These are phyloP conservation scores for Ilex paraguariensis DNA, from an alignment of 305 asterid species.

Conservation along the genomic window DNA sequence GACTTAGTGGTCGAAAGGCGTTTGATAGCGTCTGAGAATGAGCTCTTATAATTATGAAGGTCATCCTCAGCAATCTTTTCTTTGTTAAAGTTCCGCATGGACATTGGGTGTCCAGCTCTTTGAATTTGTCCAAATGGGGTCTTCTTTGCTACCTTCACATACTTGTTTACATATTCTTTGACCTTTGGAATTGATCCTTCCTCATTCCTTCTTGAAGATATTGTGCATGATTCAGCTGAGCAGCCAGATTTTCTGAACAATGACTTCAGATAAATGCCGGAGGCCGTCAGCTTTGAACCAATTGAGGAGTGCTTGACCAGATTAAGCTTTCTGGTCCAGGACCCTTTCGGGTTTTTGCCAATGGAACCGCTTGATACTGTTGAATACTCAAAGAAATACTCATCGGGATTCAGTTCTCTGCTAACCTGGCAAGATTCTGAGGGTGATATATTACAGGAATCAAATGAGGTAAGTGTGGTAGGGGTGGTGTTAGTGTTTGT, in stretches of 20 bases:
- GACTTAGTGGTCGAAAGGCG: conserved; percentile 40
- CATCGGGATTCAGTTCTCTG: conserved; percentile 47
- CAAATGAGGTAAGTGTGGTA: conserved; percentile 48
- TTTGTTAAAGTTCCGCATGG: conserved; percentile 16
- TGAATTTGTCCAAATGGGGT: conserved; percentile 55
- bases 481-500: conserved; percentile 28
- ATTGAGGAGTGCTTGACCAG: conserved; percentile 37
- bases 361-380: conserved; percentile 3
- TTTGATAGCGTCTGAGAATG: conserved; percentile 72
- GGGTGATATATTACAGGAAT: conserved; percentile 70
- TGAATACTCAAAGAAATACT: conserved; percentile 13
- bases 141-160: conserved; percentile 14
- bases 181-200: conserved; percentile 21
- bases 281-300: conserved; percentile 50
- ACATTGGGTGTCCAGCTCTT: conserved; percentile 11
- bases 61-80: conserved; percentile 11
- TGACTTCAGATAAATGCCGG: conserved; percentile 57
- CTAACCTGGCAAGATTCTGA: conserved; percentile 61
- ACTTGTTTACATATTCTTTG: conserved; percentile 7
- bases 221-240: conserved; percentile 31
- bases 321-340: conserved; percentile 45
- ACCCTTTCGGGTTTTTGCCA: conserved; percentile 21
- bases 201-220: conserved; percentile 13
- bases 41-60: conserved; percentile 46
- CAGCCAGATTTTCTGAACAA: conserved; percentile 59